Evolutionary conservation across 1,284 basidiomycete genomes (phyloP).

Genomic region (Trichosporon coremiiforme): DNA sequence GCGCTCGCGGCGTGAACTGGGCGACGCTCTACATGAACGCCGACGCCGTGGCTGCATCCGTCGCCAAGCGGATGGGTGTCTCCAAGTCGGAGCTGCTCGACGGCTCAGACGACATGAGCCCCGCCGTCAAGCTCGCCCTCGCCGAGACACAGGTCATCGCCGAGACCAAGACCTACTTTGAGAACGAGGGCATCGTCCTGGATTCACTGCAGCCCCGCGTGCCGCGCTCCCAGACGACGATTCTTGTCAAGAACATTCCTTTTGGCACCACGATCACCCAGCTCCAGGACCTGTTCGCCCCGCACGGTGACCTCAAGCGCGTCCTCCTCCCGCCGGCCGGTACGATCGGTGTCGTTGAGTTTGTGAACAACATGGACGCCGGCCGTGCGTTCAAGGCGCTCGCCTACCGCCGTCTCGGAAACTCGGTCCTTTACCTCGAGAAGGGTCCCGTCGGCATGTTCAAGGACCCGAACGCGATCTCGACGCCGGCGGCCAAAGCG

Average conservation of each 20-base stretch:
- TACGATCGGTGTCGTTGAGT: conserved; percentile 92
- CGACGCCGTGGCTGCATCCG: conserved; percentile 81
- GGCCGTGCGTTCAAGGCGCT: conserved; percentile 75
- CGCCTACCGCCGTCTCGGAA: conserved; percentile 84
- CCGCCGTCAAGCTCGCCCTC: conserved; percentile 87
- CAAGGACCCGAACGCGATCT: conserved; percentile 36
- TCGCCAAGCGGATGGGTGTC: conserved; percentile 78
- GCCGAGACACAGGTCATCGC: conserved; percentile 92
- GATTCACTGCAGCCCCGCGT: conserved; percentile 59
- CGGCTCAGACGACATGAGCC: conserved; percentile 57
- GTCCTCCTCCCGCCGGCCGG: conserved; percentile 89
- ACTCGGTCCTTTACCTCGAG: conserved; percentile 88
- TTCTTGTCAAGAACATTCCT: conserved; percentile 96
- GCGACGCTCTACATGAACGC: conserved; percentile 97
- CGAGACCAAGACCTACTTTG: conserved; percentile 88
- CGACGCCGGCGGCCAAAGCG: conserved; percentile 41
- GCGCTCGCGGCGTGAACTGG: conserved; percentile 92
- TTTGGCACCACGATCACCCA: conserved; percentile 79
- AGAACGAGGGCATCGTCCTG: conserved; percentile 62
- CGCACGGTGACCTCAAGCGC: conserved; percentile 72
- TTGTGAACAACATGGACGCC: conserved; percentile 70
- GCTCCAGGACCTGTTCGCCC: conserved; percentile 75
- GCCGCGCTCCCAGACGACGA: conserved; percentile 71
- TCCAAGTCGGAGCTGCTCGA: conserved; percentile 79
- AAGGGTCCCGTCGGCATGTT: conserved; percentile 86